Percentiles rank a stretch among this genome's conserved stretches.
Evolutionary conservation across 2,329 filamentous ascomycete species (phyloP).

Genomic region (Tricladium varicosporioides): DNA sequence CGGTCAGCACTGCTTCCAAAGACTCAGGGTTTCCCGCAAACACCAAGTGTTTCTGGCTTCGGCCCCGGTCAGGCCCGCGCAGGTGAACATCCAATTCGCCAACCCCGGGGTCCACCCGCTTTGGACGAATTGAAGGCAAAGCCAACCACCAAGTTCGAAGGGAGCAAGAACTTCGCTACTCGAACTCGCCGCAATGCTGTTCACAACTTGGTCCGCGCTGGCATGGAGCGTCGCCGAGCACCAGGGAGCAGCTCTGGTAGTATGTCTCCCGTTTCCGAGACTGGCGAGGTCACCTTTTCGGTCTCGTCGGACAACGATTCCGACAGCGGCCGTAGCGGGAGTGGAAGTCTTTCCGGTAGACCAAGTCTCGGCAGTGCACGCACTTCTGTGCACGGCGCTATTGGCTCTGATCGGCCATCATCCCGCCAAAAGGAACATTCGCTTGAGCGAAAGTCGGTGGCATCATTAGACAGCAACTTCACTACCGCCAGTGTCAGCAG

Average conservation of each 20-base stretch:
- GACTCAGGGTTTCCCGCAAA: conserved; percentile 75
- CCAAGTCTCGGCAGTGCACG: conserved; percentile 72
- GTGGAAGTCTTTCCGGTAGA: conserved; percentile 72
- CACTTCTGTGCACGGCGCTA: conserved; percentile 77
- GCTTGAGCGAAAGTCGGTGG: conserved; percentile 51
- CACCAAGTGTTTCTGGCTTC: conserved; percentile 77
- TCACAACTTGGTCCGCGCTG: conserved; percentile 86
- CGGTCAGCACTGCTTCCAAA: conserved; percentile 68
- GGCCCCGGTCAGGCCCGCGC: conserved; percentile 90
- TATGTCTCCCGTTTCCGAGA: conserved; percentile 88
- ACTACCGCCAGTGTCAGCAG: conserved; percentile 65
- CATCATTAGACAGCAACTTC: conserved; percentile 45
- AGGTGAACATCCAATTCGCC: conserved; percentile 89
- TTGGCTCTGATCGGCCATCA: conserved; percentile 80
- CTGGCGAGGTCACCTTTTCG: conserved; percentile 62
- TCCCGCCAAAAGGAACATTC: conserved; percentile 62
- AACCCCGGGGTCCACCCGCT: conserved; percentile 87
- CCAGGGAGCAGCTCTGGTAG: conserved; percentile 74
- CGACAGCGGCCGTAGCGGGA: conserved; percentile 66
- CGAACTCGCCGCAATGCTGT: conserved; percentile 91
- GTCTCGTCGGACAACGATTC: conserved; percentile 71
- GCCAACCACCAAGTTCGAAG: conserved; percentile 89
- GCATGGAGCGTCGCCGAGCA: conserved; percentile 75
- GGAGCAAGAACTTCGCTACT: conserved; percentile 95
- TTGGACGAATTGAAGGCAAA: conserved; percentile 87